Evolutionary conservation across 805 yeast species (phyloP).

Genomic region (Danielozyma ontarioensis): DNA sequence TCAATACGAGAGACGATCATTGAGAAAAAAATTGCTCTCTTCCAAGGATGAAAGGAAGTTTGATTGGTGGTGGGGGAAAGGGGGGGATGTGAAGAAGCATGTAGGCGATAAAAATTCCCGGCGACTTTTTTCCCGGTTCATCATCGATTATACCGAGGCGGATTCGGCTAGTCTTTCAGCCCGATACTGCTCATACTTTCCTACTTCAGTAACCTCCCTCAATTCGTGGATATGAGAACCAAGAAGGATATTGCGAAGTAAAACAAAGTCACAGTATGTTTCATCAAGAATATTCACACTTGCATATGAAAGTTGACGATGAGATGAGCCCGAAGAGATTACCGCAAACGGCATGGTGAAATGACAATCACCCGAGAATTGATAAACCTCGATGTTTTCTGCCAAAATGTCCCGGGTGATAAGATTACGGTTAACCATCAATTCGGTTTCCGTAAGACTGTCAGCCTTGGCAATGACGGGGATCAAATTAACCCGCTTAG

Average conservation of each 20-base stretch:
- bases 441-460: constrained; percentile 55
- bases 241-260: constrained; percentile 15
- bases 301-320: constrained; percentile 9
- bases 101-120: too few species aligned
- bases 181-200: background rate
- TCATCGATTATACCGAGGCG: too few species aligned
- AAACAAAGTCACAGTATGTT: constrained; percentile 12
- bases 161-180: background rate
- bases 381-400: constrained; percentile 41
- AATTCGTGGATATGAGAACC: constrained; percentile 23
- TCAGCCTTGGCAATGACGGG: constrained; percentile 84
- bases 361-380: constrained; percentile 20
- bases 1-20: too few species aligned
- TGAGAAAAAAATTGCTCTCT: too few species aligned
- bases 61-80: too few species aligned
- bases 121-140: too few species aligned
- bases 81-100: too few species aligned
- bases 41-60: too few species aligned
- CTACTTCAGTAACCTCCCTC: constrained; percentile 8
- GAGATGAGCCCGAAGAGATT: background rate
- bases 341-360: background rate
- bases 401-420: constrained; percentile 44
- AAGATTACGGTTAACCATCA: constrained; percentile 47
- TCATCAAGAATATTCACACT: constrained; percentile 12
- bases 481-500: constrained; percentile 69